Evolutionary conservation across 2,329 filamentous ascomycete genomes (phyloP).

Genomic region (Teratosphaeria pseudoeucalypti): DNA sequence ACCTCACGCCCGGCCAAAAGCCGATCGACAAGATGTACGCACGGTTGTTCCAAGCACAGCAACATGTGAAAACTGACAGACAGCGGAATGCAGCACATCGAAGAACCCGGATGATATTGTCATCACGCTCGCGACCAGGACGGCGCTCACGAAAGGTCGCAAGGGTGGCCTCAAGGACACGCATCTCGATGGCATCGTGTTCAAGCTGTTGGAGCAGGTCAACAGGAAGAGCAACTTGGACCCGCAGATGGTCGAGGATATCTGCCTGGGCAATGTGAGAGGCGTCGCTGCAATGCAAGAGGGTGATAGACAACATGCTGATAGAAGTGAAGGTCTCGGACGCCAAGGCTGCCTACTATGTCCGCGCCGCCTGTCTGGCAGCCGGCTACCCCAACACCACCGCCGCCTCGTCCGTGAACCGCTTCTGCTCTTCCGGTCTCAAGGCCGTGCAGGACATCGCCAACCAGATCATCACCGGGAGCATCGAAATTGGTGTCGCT

Average conservation of each 20-base stretch:
- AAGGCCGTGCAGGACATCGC: conserved; percentile 94
- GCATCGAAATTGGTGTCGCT: conserved; percentile 80
- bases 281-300: background rate
- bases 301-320: background rate
- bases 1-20: conserved; percentile 61
- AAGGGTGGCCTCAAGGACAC: conserved; percentile 97
- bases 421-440: conserved; percentile 94
- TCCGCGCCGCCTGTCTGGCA: conserved; percentile 76
- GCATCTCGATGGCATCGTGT: conserved; percentile 73
- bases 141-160: conserved; percentile 69
- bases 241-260: conserved; percentile 46
- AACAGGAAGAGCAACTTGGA: conserved; percentile 24
- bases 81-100: conserved; percentile 2
- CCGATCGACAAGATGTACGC: conserved; percentile 68
- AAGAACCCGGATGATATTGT: conserved; percentile 92
- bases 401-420: conserved; percentile 72
- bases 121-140: conserved; percentile 84
- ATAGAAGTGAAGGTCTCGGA: conserved; percentile 57
- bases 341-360: conserved; percentile 77
- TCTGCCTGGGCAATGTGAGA: conserved; percentile 76
- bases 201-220: conserved; percentile 63
- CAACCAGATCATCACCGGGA: conserved; percentile 67
- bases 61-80: conserved; percentile 59
- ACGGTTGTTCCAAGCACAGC: conserved; percentile 46
- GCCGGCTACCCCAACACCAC: conserved; percentile 91